Evolutionary conservation across 2,329 filamentous ascomycete genomes (phyloP), one percentile per base, ranked within the genome.

Genomic region (Neonectria magnoliae): DNA sequence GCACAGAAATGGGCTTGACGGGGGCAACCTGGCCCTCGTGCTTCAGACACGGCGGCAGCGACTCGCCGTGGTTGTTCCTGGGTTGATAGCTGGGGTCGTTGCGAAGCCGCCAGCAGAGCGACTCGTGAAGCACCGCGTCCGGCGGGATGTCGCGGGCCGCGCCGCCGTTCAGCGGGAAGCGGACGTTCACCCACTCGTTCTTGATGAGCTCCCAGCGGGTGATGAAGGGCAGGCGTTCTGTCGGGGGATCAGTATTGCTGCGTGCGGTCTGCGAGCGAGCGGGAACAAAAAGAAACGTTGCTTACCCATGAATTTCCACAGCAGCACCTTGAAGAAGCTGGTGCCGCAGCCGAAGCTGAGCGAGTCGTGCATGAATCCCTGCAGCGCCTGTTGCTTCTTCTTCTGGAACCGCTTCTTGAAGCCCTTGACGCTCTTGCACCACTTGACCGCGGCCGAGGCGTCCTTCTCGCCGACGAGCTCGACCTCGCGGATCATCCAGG

Each of bases 401-500:
- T 69, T 66, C 44, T 69, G 61, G 62, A 78, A 80, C 2, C 68
- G 62, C 9, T 56, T 60, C 66, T 79, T 77, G 71, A 81, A 82
- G 9, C 22, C 48, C 1, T 73, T 70, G 3, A 76, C 58, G 11
- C 68, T 77, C 27, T 75, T 61, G 5, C 72, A 75, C 79, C 80
- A 82, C 48, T 79, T 75, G 22, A 82, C 71, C 0, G 74, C 73
- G 2, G 77, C 76, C 5, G 56, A 36, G 0, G 71, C 58, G 7
- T 82, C 76, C 18, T 62, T 58, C 11, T 75, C 52, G 4, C 78
- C 79, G 1, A 82, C 76, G 4, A 78, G 74, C 70, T 81, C 77
- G 4, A 85, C 74, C 67, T 86, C 84, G 2, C 80, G 78, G 41
- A 86, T 81, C 84, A 86, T 86, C 84, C 84, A 86, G 9, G 80